Evolutionary conservation across 2,329 filamentous ascomycete species (phyloP).

Genomic region (Onygena corvina): DNA sequence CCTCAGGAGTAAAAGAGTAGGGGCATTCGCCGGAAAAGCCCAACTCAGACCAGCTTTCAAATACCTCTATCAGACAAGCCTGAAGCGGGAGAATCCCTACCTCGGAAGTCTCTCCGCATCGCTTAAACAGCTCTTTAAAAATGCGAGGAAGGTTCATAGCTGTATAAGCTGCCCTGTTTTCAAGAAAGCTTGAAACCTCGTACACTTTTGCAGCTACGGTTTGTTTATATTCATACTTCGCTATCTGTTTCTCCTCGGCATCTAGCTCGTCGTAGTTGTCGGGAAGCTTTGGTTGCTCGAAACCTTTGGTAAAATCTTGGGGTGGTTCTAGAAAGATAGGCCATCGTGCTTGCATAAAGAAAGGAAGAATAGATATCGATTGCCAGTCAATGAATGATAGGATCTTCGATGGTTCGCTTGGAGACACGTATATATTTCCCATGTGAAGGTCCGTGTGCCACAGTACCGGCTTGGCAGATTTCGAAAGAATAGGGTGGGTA

Average conservation of each 20-base stretch:
- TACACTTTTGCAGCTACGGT: not conserved
- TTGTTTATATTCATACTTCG: not conserved
- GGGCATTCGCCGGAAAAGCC: conserved; percentile 20
- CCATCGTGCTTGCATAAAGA: conserved; percentile 19
- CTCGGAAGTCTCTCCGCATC: conserved; percentile 23
- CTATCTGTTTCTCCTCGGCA: not conserved
- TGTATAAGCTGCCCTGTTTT: conserved; percentile 12
- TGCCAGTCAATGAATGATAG: conserved; percentile 35
- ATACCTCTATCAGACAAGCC: conserved; percentile 25
- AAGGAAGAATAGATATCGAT: conserved; percentile 23
- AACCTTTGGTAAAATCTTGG: not conserved
- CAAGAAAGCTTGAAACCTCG: not conserved
- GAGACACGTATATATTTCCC: conserved; percentile 30
- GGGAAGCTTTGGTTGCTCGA: not conserved
- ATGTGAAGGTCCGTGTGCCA: conserved; percentile 34
- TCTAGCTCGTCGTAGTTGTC: not conserved
- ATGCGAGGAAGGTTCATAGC: conserved; percentile 21
- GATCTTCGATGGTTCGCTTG: conserved; percentile 13
- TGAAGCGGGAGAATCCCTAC: conserved; percentile 21
- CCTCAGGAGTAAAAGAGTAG: conserved; percentile 19
- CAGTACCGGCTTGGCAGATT: conserved; percentile 14
- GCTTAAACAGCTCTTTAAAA: conserved; percentile 25
- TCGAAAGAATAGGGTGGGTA: not conserved
- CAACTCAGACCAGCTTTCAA: conserved; percentile 19
- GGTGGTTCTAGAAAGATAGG: conserved; percentile 1